Percentiles rank a stretch among this genome's conserved stretches.
These are phyloP conservation scores for Exophiala xenobiotica DNA, from an alignment of 2,329 filamentous ascomycete genomes.

Conservation along the genomic window DNA sequence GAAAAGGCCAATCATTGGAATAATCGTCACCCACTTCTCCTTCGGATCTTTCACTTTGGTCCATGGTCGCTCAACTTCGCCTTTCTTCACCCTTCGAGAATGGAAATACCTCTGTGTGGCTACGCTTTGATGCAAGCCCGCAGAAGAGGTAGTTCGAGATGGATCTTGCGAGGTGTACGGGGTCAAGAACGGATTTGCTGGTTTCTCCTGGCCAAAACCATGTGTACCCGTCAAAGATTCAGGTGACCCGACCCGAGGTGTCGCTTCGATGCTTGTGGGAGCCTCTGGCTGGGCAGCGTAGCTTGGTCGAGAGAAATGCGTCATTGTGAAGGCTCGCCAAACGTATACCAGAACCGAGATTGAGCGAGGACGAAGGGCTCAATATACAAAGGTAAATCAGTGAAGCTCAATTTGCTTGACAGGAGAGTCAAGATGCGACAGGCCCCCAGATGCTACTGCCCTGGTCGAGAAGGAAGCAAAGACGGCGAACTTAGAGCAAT, in stretches of 20 bases:
- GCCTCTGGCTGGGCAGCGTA: constrained; percentile 8
- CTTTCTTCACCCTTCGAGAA: constrained; percentile 70
- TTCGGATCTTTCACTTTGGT: constrained; percentile 64
- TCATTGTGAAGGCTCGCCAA: constrained; percentile 9
- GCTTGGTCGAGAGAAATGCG: constrained; percentile 10
- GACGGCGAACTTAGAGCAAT: no score
- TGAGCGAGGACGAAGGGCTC: no score
- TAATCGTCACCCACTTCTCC: constrained; percentile 83
- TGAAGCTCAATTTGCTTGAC: no score
- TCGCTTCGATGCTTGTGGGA: constrained; percentile 6
- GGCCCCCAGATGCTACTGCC: no score
- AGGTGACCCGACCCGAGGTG: constrained; percentile 11
- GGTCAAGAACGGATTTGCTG: constrained; percentile 26
- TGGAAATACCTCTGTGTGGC: constrained; percentile 53
- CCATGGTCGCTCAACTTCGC: constrained; percentile 75
- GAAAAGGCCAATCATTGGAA: constrained; percentile 70
- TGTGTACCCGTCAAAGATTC: constrained; percentile 12
- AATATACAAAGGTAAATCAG: no score
- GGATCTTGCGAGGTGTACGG: constrained; percentile 24
- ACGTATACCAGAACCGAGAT: no score
- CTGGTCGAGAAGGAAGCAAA: no score
- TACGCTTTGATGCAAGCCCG: constrained; percentile 12
- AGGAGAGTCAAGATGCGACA: no score
- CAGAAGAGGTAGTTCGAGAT: constrained; percentile 25
- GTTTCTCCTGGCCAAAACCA: constrained; percentile 8